Base-by-base conservation (phyloP, 192 early-diverging fungal species). In the Linnemannia elongata region DNA sequence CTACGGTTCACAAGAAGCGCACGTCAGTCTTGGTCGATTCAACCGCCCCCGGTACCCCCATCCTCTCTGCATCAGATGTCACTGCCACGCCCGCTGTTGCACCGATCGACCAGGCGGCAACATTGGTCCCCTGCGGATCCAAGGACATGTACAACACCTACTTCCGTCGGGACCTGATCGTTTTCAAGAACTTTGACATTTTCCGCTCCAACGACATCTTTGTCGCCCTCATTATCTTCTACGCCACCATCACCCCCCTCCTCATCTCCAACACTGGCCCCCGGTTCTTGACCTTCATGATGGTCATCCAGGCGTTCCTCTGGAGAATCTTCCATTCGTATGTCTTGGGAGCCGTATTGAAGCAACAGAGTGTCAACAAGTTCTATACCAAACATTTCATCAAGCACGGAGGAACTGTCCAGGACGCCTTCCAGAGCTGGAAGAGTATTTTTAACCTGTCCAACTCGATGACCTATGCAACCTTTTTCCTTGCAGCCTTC, bases 371-470 rank as follows among this genome's bases (percentile, higher is more conserved):
- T 75, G 93, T 91, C 13, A 90, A 89, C 77, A 96, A 96, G 82
- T 93, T 95, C 38, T 98, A 96, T 75, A 99, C 95, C 35, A 93
- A 96, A 63, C 95, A 97, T 91, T 99, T 96, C 79, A 96, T 99
- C 88, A 97, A 96, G 90, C 94, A 93, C 84, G 98, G 98, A 30
- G 96, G 96, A n/a, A 95, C 93, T 77, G 89, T 93, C 49, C 89
- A 93, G 71, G 98, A 98, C 71, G 97, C 97, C 1, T 99, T 98
- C 89, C 88, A 95, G 66, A 96, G 96, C 89, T 99, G 98, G 98
- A 98, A 98, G 89, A 94, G 95, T 20, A 93, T 99, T 42, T 99
- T 96, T 92, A 99, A 99, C 85, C 89, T 97, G 12, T 94, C 96
- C 1, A 92, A 95, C 45, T 93, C 95, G 24, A 98, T 99, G 97